These are phyloP conservation scores for Chytridiales sp. DNA, from an alignment of 371 early-diverging fungal species.

Conservation along the genomic window DNA sequence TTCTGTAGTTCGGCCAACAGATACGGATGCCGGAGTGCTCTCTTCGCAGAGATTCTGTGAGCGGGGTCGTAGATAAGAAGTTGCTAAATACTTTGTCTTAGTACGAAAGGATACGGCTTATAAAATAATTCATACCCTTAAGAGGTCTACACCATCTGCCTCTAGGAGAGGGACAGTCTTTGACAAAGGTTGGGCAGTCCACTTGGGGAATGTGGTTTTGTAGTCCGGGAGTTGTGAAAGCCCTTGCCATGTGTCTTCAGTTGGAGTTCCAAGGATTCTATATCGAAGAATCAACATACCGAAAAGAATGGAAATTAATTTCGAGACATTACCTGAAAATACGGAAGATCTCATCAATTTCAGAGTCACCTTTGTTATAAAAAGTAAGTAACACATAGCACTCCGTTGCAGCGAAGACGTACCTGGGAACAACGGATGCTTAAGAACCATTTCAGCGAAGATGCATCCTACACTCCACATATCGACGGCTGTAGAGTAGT, in stretches of 20 bases:
- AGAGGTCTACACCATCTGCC: constrained; percentile 64
- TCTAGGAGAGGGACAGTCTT: constrained; percentile 54
- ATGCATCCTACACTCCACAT: constrained; percentile 99
- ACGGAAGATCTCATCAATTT: constrained; percentile 94
- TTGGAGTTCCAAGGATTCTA: constrained; percentile 89
- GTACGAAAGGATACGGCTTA: neutral
- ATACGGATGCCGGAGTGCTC: constrained; percentile 71
- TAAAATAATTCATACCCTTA: constrained; percentile 23
- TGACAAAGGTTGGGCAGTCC: constrained; percentile 55
- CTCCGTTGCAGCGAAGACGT: too few species aligned
- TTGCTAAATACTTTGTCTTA: constrained; percentile 33
- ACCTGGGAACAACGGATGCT: constrained; percentile 89
- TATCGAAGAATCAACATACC: neutral
- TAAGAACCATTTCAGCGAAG: constrained; percentile 91
- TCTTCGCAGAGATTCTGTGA: constrained; percentile 76
- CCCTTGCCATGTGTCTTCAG: constrained; percentile 86
- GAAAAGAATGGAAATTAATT: too few species aligned
- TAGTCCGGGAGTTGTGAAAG: constrained; percentile 81
- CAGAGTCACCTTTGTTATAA: constrained; percentile 74
- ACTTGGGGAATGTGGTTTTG: constrained; percentile 70
- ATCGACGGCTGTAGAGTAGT: constrained; percentile 93
- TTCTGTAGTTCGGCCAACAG: too few species aligned
- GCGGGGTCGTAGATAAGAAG: constrained; percentile 82
- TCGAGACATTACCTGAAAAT: constrained; percentile 70
- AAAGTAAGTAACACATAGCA: constrained; percentile 2